A percentile compares a stretch with the other conserved stretches of the same genome.
Evolutionary conservation across 148 eudicot genomes (phyloP).

Genomic region (Rhododendron simsii): DNA sequence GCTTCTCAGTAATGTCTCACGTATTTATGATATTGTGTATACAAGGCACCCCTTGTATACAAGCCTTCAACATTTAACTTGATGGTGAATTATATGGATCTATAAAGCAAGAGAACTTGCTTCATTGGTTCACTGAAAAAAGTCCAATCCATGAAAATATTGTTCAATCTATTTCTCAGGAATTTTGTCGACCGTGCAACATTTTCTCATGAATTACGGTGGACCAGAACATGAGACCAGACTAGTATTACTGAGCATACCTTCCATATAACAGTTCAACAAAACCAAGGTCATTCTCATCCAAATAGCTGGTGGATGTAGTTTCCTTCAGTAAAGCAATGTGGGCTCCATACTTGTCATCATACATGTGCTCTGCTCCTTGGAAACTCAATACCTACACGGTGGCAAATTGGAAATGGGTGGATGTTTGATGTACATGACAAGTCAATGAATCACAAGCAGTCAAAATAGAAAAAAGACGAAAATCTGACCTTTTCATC

Average conservation of each 20-base stretch:
- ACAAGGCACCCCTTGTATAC: not conserved
- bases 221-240: not conserved
- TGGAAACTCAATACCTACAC: constrained; percentile 58
- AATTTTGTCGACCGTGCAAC: not conserved
- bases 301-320: constrained; percentile 21
- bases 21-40: not conserved
- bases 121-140: not conserved
- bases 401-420: not conserved
- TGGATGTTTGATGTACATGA: not conserved
- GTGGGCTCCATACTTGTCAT: constrained; percentile 9
- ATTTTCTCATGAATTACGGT: not conserved
- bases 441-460: not conserved
- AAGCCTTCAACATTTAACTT: too few species aligned
- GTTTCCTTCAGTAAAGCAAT: constrained; percentile 13
- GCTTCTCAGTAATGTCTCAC: not conserved
- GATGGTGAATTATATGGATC: not conserved
- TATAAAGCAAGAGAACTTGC: not conserved
- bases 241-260: constrained; percentile 16
- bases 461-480: not conserved
- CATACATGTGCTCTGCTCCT: constrained; percentile 20
- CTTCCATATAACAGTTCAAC: constrained; percentile 55
- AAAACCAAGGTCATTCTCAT: constrained; percentile 38
- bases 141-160: not conserved
- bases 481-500: constrained; percentile 45
- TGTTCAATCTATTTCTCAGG: not conserved